phyloP scores from a whole-genome alignment of 495 filamentous ascomycete genomes.

The Geoglossum glabrum region DNA sequence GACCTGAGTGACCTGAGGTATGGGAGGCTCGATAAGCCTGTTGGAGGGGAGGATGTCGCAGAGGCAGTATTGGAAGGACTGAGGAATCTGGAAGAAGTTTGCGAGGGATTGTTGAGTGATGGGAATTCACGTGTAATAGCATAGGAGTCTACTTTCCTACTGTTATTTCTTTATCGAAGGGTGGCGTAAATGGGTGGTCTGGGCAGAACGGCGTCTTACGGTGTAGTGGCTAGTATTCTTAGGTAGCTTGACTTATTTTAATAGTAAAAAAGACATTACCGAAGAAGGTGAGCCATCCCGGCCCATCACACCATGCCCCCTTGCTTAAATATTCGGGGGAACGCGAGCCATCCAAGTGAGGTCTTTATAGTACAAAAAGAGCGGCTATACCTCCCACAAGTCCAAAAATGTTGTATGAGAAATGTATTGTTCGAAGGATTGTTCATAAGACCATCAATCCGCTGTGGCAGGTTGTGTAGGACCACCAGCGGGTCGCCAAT shows the following conservation, averaged over 20 bases:
- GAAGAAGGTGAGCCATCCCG: neutral
- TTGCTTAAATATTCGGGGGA: neutral
- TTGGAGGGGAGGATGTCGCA: constrained; percentile 37
- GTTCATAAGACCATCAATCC: neutral
- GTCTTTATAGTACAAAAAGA: neutral
- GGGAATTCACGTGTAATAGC: neutral
- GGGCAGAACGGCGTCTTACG: too few relatives aligned
- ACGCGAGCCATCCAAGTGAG: neutral
- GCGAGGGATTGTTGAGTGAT: constrained; percentile 19
- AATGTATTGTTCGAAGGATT: neutral
- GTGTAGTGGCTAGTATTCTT: too few relatives aligned
- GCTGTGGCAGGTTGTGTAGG: neutral
- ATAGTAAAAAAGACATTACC: neutral
- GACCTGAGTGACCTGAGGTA: constrained; percentile 69
- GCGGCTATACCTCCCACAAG: neutral
- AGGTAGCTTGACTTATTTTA: neutral
- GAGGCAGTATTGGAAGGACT: constrained; percentile 34
- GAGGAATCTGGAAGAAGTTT: constrained; percentile 38
- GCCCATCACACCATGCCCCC: neutral
- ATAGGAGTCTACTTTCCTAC: neutral
- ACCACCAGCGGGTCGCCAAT: neutral
- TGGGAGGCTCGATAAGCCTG: constrained; percentile 44
- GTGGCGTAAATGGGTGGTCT: too few relatives aligned
- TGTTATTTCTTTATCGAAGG: neutral
- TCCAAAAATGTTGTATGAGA: neutral